phyloP scores from a whole-genome alignment of 140 eudicot species.

The Erigeron philadelphicus region DNA sequence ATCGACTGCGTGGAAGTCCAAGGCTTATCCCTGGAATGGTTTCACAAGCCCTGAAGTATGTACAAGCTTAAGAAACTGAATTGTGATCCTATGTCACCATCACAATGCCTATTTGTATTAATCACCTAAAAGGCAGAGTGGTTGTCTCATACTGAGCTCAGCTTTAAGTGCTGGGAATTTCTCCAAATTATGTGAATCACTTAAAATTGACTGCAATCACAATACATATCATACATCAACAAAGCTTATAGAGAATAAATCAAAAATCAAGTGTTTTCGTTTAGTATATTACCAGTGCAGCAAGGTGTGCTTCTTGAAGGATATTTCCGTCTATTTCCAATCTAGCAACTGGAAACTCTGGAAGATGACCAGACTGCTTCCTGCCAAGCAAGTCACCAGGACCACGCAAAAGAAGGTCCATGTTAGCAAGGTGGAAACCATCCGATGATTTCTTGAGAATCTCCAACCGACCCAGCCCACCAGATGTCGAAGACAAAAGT shows the following conservation, averaged over 20 bases:
- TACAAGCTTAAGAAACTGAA: constrained; percentile 21
- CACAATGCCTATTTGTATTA: constrained; percentile 16
- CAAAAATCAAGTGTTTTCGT: not conserved
- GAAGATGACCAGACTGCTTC: constrained; percentile 97
- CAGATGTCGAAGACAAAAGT: constrained; percentile 51
- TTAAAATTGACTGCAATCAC: constrained; percentile 60
- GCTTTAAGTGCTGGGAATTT: constrained; percentile 67
- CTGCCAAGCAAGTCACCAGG: constrained; percentile 98
- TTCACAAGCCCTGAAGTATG: constrained; percentile 16
- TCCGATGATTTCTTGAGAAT: constrained; percentile 71
- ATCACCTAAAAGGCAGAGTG: constrained; percentile 80
- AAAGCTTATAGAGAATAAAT: not conserved
- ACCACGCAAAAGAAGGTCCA: constrained; percentile 83
- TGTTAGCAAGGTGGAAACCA: constrained; percentile 82
- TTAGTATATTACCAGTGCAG: constrained; percentile 62
- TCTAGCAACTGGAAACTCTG: constrained; percentile 91
- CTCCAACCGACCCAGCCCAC: constrained; percentile 62
- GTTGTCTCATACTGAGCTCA: constrained; percentile 97
- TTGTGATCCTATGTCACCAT: constrained; percentile 5
- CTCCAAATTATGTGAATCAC: constrained; percentile 68
- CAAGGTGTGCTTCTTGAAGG: constrained; percentile 90
- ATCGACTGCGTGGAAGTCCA: constrained; percentile 20
- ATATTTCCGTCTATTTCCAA: constrained; percentile 84
- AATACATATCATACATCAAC: constrained; percentile 2
- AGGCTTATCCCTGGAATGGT: constrained; percentile 12